phyloP scores from a whole-genome alignment of 2,329 filamentous ascomycete genomes.

The Scytalidium lignicola region DNA sequence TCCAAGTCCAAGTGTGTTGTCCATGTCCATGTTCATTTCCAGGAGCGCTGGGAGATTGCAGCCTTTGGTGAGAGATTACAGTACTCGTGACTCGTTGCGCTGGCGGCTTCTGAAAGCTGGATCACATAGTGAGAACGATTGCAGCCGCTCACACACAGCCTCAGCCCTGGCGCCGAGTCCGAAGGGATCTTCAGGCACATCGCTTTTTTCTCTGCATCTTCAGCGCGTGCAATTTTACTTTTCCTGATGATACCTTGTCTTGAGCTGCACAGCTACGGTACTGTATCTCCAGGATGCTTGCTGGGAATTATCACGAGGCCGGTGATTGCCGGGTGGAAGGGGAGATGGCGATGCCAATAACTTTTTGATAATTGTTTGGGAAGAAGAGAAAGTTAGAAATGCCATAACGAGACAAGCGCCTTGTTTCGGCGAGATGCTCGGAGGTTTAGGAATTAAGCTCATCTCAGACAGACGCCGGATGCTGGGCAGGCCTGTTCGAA shows the following conservation, averaged over 20 bases:
- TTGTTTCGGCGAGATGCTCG: conserved; percentile 10
- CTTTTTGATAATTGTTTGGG: neutral
- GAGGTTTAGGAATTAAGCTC: conserved; percentile 8
- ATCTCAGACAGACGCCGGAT: conserved; percentile 1
- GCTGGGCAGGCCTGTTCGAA: neutral
- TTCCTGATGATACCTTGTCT: neutral
- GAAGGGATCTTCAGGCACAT: neutral
- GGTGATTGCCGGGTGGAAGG: neutral
- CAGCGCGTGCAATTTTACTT: neutral
- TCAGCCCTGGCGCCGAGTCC: neutral
- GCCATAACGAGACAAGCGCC: neutral
- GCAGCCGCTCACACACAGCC: no score
- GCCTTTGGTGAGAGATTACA: no score
- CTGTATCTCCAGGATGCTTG: no score
- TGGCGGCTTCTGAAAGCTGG: no score
- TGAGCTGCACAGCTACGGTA: no score
- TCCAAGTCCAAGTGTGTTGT: no score
- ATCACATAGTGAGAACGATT: no score
- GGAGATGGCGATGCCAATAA: neutral
- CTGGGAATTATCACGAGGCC: neutral
- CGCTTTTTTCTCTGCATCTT: neutral
- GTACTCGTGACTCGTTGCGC: no score
- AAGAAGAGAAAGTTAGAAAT: neutral
- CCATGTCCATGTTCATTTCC: no score
- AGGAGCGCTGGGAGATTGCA: no score